Evolutionary conservation across 257 asterid genomes (phyloP).

Genomic region (Primulina tabacum): DNA sequence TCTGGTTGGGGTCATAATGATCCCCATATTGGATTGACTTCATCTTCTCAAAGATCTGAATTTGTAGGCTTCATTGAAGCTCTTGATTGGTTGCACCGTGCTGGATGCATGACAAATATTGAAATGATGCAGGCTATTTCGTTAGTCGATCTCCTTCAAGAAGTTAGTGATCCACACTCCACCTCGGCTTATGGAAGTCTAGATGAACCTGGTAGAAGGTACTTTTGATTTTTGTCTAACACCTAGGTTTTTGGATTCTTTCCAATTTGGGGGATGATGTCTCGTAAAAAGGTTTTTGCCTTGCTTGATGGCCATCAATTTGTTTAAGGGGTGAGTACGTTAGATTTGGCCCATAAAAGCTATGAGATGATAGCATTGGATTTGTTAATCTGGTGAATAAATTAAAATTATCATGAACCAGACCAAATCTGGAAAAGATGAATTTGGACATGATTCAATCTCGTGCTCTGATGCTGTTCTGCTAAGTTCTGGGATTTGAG

Average conservation of each 20-base stretch:
- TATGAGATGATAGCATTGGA: slow-evolving; percentile 1
- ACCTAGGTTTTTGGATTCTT: neutral
- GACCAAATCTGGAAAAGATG: neutral
- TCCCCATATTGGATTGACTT: slow-evolving; percentile 32
- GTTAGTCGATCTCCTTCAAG: slow-evolving; percentile 67
- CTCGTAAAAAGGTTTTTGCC: neutral
- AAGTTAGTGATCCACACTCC: slow-evolving; percentile 53
- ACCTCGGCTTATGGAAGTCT: slow-evolving; percentile 85
- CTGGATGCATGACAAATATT: slow-evolving; percentile 39
- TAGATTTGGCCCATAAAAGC: neutral
- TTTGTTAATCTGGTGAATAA: neutral
- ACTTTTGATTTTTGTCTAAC: slow-evolving; percentile 21
- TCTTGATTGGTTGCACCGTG: slow-evolving; percentile 48
- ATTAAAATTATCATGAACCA: neutral
- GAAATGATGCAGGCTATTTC: slow-evolving; percentile 81
- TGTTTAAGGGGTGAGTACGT: neutral
- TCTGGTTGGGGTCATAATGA: slow-evolving; percentile 41
- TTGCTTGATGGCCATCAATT: neutral
- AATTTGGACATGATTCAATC: neutral
- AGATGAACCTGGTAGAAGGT: slow-evolving; percentile 96
- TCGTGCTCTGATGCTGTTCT: neutral
- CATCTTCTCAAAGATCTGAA: slow-evolving; percentile 54
- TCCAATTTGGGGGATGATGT: slow-evolving; percentile 4
- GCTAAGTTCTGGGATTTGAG: slow-evolving; percentile 18
- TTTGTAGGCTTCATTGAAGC: slow-evolving; percentile 54